Base-by-base conservation (phyloP, 306 rosid genomes). In the Cajanus cajan region DNA sequence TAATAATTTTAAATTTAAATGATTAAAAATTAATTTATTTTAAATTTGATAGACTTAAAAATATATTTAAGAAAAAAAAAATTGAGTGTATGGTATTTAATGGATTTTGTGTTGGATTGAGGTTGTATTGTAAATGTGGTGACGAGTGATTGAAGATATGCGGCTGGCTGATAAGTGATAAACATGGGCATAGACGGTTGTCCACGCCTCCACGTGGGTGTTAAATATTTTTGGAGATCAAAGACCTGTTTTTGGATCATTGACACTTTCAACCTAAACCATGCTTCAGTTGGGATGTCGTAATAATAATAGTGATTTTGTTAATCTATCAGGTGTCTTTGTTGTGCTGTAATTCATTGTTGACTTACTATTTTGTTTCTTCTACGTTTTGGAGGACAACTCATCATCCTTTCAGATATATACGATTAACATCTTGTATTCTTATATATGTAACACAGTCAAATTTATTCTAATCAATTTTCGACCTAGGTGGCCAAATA, bases 101-200 rank as follows among this genome's bases (percentile, higher is more conserved):
- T n/a, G n/a, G n/a, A n/a, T n/a, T n/a, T n/a, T n/a, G n/a, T n/a
- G n/a, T n/a, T n/a, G n/a, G n/a, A n/a, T n/a, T n/a, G n/a, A n/a
- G n/a, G n/a, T n/a, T n/a, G n/a, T n/a, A n/a, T n/a, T n/a, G n/a
- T n/a, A n/a, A 28, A 3, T 69, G 71, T 5, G 52, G 67, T 37
- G 58, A 71, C 73, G 73, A 50, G 18, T 39, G 7, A 54, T 62
- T 3, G 67, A 71, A 80, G 73, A 72, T 52, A 51, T 28, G 19
- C 33, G 48, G 79, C 74, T 63, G 31, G 31, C 31, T 28, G 31
- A 1, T 28, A 3, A 3, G 3, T 28, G 54, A 37, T 54, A 47
- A 70, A 45, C 34, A 78, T 28, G 70, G 47, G 50, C 25, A 13
- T 71, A 59, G 22, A 78, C 45, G 73, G 54, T 71, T 79, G 78